Base-by-base conservation (phyloP, 352 stramenopile species). In the Phytophthora tentaculata region DNA sequence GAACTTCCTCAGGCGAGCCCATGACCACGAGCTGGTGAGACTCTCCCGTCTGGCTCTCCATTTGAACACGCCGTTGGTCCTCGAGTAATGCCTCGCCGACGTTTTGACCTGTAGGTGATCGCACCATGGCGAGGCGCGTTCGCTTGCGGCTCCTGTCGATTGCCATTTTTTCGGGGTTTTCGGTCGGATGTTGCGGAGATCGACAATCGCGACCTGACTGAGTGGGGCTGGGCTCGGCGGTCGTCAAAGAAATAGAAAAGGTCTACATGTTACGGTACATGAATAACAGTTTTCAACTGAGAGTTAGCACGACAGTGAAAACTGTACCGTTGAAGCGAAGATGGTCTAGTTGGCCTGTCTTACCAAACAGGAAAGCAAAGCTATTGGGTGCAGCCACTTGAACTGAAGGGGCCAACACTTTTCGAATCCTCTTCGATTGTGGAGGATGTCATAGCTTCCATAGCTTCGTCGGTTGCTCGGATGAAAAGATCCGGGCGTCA, bases 1-100 rank as follows among this genome's bases (percentile, higher is more conserved):
- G 59, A 6, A 64, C 26, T 55, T 74, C 66, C 10, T 69, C 60
- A 17, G 60, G 32, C 32, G 60, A 69, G 19, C 60, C 66, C 66
- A 65, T 69, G 14, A 74, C 54, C 54, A 74, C 66, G 17, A 74
- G 16, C 12, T 69, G 66, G 6, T 16, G 50, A 12, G 20, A 23
- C 48, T 62, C 60, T 1, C 60, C 60, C 13, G 66, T 16, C 26
- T 28, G 48, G 3, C 56, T 5, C 44, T 74, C 53, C 66, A 74
- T 74, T 26, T 66, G 66, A 39, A 74, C 24, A 29, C 55, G 66
- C 2, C 55, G 47, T 10, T 44, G 59, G 20, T 64, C 60, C 35
- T 56, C 19, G 16, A 64, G 53, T 19, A 67, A 28, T 0, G 16
- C 37, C 4, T 60, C 60, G 26, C 19, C 47, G 22, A 7, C 20